A percentile compares a stretch with the other conserved stretches of the same genome.
Evolutionary conservation across 192 early-diverging fungal species (phyloP).

Genomic region (Coemansia umbellata): DNA sequence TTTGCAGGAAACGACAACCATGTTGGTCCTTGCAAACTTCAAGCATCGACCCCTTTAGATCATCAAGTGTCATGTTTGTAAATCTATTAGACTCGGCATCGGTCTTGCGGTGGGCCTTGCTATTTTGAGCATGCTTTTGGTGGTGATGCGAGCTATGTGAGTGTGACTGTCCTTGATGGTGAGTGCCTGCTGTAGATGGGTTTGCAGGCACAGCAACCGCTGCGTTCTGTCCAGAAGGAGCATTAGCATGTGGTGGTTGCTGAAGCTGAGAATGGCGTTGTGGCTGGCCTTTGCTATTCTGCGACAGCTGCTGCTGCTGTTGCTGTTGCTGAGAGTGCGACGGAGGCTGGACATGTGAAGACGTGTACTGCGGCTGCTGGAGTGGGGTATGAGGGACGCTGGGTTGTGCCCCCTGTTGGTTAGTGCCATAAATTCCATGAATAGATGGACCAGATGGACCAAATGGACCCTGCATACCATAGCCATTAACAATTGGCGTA

Average conservation of each 20-base stretch:
- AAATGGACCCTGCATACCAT: conserved; percentile 24
- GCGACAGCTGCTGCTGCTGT: conserved; percentile 9
- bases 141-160: conserved; percentile 17
- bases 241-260: conserved; percentile 9
- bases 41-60: conserved; percentile 69
- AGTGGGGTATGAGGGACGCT: conserved; percentile 16
- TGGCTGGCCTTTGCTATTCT: conserved; percentile 12
- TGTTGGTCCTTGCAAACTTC: conserved; percentile 84
- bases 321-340: conserved; percentile 8
- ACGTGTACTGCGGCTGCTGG: conserved; percentile 33
- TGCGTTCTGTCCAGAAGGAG: background rate
- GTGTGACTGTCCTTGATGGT: no score
- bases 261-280: conserved; percentile 26
- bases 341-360: conserved; percentile 23
- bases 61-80: conserved; percentile 60
- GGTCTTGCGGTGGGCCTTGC: conserved; percentile 28
- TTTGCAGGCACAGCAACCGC: background rate
- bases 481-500: conserved; percentile 22
- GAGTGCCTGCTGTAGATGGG: background rate
- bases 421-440: conserved; percentile 20
- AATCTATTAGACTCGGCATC: conserved; percentile 63
- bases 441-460: conserved; percentile 2
- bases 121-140: conserved; percentile 31
- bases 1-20: conserved; percentile 84
- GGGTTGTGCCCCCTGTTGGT: conserved; percentile 12